These are phyloP conservation scores for Phaeosphaeriaceae sp. DNA, from an alignment of 2,329 filamentous ascomycete species.

Conservation along the genomic window DNA sequence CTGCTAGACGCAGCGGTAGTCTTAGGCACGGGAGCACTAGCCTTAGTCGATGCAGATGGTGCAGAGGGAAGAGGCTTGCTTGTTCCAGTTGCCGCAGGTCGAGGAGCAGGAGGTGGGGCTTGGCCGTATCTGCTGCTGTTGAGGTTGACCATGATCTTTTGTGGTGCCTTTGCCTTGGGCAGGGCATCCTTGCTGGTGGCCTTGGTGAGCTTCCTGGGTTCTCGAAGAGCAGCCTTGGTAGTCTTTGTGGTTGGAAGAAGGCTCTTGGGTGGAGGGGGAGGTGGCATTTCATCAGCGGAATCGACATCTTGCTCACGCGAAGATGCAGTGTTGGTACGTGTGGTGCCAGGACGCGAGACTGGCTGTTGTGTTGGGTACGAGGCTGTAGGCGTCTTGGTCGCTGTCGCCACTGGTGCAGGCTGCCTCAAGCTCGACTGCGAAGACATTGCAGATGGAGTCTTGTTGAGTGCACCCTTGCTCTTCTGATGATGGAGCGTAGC, in stretches of 20 bases:
- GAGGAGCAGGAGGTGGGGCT: conserved; percentile 61
- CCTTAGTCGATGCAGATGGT: conserved; percentile 27
- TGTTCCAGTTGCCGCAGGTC: conserved; percentile 51
- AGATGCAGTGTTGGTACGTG: conserved; percentile 39
- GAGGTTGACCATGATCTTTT: conserved; percentile 69
- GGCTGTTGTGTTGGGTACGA: conserved; percentile 38
- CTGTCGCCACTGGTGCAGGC: conserved; percentile 18
- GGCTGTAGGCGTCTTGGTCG: conserved; percentile 58
- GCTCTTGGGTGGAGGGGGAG: conserved; percentile 64
- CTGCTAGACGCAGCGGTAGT: conserved; percentile 48
- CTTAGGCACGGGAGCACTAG: conserved; percentile 62
- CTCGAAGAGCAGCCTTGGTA: conserved; percentile 39
- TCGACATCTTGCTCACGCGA: conserved; percentile 42
- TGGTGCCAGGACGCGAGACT: conserved; percentile 32
- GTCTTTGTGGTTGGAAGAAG: conserved; percentile 57
- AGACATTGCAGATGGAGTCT: conserved; percentile 57
- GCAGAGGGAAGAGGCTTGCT: conserved; percentile 33
- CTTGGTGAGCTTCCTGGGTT: conserved; percentile 62
- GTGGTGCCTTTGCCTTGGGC: conserved; percentile 68
- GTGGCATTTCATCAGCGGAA: conserved; percentile 64
- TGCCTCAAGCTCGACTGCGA: conserved; percentile 41
- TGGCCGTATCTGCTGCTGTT: conserved; percentile 58
- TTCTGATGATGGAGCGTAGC: conserved; percentile 57
- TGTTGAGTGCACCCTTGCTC: conserved; percentile 49
- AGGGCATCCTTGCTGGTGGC: conserved; percentile 65